Percentiles rank a stretch among this genome's conserved stretches.
Evolutionary conservation across 306 rosid species (phyloP).

Genomic region (Rosa rugosa): DNA sequence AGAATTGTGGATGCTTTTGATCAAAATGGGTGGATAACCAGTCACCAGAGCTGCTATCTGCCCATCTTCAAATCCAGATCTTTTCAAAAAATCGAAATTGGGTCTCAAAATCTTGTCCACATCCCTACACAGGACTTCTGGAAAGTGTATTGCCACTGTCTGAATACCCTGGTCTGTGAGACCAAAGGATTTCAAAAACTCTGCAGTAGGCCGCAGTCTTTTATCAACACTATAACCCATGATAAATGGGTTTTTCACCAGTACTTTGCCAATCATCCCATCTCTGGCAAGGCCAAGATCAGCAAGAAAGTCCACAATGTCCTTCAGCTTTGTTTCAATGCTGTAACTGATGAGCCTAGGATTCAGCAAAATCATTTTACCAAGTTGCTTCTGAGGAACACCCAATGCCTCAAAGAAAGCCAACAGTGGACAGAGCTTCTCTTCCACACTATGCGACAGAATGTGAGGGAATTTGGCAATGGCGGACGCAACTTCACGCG

Average conservation of each 20-base stretch:
- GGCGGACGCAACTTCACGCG: slow-evolving; percentile 69
- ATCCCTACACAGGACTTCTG: slow-evolving; percentile 79
- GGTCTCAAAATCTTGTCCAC: slow-evolving; percentile 66
- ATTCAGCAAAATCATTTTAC: slow-evolving; percentile 71
- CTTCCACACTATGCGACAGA: slow-evolving; percentile 77
- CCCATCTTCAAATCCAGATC: slow-evolving; percentile 60
- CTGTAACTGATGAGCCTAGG: slow-evolving; percentile 94
- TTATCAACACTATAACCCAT: slow-evolving; percentile 88
- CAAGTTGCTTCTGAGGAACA: slow-evolving; percentile 74
- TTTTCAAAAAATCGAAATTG: slow-evolving; percentile 55
- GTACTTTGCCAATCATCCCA: slow-evolving; percentile 73
- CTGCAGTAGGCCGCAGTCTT: slow-evolving; percentile 65
- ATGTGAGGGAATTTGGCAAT: slow-evolving; percentile 78
- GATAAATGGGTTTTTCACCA: slow-evolving; percentile 70
- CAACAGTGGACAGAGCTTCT: slow-evolving; percentile 93
- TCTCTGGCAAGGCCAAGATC: slow-evolving; percentile 71
- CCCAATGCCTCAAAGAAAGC: slow-evolving; percentile 84
- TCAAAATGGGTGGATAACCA: slow-evolving; percentile 80
- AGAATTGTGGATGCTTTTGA: slow-evolving; percentile 80
- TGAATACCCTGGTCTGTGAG: slow-evolving; percentile 61
- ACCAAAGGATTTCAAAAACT: slow-evolving; percentile 67
- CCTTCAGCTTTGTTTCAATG: slow-evolving; percentile 69
- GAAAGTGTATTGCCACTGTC: slow-evolving; percentile 59
- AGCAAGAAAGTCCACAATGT: slow-evolving; percentile 68
- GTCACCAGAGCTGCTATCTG: slow-evolving; percentile 70